Evolutionary conservation across 768 basidiomycete species (phyloP).

Genomic region (Trametes cubensis): DNA sequence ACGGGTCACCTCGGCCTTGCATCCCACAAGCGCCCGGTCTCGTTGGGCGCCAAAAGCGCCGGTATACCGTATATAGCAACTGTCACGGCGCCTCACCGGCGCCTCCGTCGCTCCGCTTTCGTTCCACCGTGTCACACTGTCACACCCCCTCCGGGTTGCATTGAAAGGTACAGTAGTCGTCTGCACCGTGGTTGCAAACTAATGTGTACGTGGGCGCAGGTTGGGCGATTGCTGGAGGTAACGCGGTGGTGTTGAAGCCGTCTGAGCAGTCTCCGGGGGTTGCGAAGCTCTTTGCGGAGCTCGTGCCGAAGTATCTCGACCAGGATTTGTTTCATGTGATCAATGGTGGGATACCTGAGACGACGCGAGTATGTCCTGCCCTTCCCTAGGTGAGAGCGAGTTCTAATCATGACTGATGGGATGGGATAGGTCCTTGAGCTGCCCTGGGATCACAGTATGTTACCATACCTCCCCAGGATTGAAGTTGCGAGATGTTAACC

Average conservation of each 20-base stretch:
- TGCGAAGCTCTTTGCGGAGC: conserved; percentile 61
- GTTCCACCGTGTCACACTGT: no score
- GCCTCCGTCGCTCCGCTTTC: no score
- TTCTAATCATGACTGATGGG: not conserved
- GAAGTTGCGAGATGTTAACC: not conserved
- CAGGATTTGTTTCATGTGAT: conserved; percentile 63
- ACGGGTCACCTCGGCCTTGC: no score
- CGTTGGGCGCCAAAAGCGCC: no score
- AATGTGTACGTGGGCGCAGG: conserved; percentile 32
- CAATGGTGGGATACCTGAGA: conserved; percentile 68
- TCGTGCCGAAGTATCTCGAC: conserved; percentile 79
- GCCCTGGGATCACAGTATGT: conserved; percentile 65
- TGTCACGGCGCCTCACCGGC: no score
- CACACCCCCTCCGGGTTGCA: no score
- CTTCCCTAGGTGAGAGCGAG: no score
- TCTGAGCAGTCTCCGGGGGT: conserved; percentile 67
- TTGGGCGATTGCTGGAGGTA: conserved; percentile 81
- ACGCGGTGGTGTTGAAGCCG: conserved; percentile 71
- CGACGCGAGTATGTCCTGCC: conserved; percentile 47
- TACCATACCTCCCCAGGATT: not conserved
- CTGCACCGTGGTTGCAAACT: not conserved
- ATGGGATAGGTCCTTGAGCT: conserved; percentile 63
- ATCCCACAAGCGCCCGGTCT: no score
- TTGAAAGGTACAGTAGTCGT: no score
- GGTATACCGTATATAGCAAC: no score